Evolutionary conservation across 2,329 filamentous ascomycete genomes (phyloP), one percentile per base, ranked within the genome.

Genomic region (Venturia effusa): DNA sequence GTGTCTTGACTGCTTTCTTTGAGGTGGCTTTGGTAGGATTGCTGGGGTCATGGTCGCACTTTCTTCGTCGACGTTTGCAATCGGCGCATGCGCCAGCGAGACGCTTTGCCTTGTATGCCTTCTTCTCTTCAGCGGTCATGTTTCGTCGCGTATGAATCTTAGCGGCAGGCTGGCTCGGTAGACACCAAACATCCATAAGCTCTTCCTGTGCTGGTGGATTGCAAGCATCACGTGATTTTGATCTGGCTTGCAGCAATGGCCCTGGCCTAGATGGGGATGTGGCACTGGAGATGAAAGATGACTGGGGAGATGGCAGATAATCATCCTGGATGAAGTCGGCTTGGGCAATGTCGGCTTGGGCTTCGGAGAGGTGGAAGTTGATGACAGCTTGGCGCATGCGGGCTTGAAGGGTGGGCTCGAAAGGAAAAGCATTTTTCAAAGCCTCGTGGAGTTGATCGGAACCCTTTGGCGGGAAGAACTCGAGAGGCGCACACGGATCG

Each of bases 361-460:
- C 70, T 66, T 75, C 74, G n/a, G 72, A 67, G 61, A 75, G 64
- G 37, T 75, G 67, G 68, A 73, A 76, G 48, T 74, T 69, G 61
- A 76, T 75, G 59, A 73, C 71, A 45, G 74, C 74, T 51, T 74
- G 71, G 8, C 74, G 71, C 72, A 75, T 73, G 59, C 74, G 73
- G 65, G 75, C 74, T n/a, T 72, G 71, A 61, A 75, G 74, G 57
- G 69, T 72, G 61, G 70, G 70, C 40, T 73, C 67, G 61, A 72
- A 68, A 5, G 74, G 73, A 63, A 69, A 76, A 30, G 72, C 71
- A 34, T 65, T 61, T 51, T 71, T 68, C 27, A 76, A 68, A 48
- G 74, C 74, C 60, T 74, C 72, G 68, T 74, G 74, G 6, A 76
- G 70, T 63, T 75, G 74, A 61, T 76, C 74, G 13, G 74, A 76